Evolutionary conservation across 805 yeast species (phyloP).

Genomic region (Hanseniaspora osmophila): DNA sequence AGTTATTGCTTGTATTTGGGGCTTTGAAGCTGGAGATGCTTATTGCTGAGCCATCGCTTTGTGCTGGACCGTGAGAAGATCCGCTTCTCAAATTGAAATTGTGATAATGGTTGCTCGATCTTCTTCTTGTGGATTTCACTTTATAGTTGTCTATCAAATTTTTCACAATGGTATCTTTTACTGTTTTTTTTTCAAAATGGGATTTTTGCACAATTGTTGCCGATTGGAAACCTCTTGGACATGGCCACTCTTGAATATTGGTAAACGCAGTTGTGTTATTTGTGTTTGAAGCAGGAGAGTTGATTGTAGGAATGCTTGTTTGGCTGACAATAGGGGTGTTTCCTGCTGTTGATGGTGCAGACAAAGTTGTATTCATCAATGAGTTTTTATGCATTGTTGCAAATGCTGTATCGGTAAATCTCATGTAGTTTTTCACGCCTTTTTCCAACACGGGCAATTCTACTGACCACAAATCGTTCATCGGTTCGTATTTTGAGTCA

Average conservation of each 20-base stretch:
- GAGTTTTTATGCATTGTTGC: conserved; percentile 21
- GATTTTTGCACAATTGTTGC: conserved; percentile 15
- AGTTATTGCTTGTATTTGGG: too few species aligned
- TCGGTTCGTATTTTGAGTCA: conserved; percentile 21
- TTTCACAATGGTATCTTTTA: conserved; percentile 10
- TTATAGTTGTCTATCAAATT: conserved; percentile 13
- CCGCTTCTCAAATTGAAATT: too few species aligned
- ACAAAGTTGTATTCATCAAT: not conserved
- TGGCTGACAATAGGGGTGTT: too few species aligned
- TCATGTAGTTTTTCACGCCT: conserved; percentile 23
- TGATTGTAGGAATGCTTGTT: too few species aligned
- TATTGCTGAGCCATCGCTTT: too few species aligned
- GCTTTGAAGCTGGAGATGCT: too few species aligned
- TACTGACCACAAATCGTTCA: conserved; percentile 29
- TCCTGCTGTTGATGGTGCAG: too few species aligned
- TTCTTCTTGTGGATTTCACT: conserved; percentile 3
- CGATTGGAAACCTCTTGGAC: conserved; percentile 25
- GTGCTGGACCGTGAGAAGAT: too few species aligned
- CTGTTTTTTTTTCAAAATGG: conserved; percentile 5
- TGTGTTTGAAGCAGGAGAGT: too few species aligned
- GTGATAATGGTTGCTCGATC: too few species aligned
- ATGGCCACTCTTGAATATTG: conserved; percentile 16
- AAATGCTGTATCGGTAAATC: conserved; percentile 24
- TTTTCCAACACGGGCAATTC: conserved; percentile 25
- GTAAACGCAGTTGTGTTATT: not conserved